Conservation (phyloP, 352 stramenopile species). For the Pythium aristosporum region DNA sequence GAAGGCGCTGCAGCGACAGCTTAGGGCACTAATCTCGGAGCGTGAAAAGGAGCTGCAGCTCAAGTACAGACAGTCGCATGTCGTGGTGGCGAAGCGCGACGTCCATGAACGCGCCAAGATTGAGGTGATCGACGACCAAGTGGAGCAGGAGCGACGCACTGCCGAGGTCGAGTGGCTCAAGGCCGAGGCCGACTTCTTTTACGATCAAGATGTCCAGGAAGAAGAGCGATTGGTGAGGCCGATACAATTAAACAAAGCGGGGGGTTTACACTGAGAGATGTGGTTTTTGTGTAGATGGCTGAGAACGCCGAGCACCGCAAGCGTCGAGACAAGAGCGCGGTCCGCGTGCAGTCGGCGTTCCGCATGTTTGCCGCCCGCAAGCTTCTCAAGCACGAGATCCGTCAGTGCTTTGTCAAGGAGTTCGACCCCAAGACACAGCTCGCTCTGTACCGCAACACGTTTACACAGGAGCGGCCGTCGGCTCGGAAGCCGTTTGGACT, state of each 20-base stretch:
- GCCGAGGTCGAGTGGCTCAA: conserved; percentile 50
- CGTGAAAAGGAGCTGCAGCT: conserved; percentile 37
- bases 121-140: conserved; percentile 53
- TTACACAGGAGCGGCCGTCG: conserved; percentile 32
- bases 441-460: conserved; percentile 56
- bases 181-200: conserved; percentile 51
- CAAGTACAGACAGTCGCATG: conserved; percentile 50
- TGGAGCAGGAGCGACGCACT: conserved; percentile 40
- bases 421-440: conserved; percentile 41
- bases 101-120: conserved; percentile 50
- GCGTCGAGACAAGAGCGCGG: conserved; percentile 38
- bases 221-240: conserved; percentile 43
- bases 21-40: conserved; percentile 35
- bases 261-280: neutral
- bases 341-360: conserved; percentile 56
- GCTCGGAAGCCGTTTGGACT: conserved; percentile 54
- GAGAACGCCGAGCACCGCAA: conserved; percentile 39
- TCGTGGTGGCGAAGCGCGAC: conserved; percentile 42
- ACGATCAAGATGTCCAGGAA: conserved; percentile 43
- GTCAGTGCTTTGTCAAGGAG: conserved; percentile 53
- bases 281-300: conserved; percentile 29
- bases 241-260: neutral
- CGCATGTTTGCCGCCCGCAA: conserved; percentile 56
- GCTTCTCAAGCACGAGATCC: conserved; percentile 48
- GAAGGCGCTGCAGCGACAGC: conserved; percentile 38